Evolutionary conservation across 805 yeast genomes (phyloP).

Genomic region (Metschnikowia bowlesiae): DNA sequence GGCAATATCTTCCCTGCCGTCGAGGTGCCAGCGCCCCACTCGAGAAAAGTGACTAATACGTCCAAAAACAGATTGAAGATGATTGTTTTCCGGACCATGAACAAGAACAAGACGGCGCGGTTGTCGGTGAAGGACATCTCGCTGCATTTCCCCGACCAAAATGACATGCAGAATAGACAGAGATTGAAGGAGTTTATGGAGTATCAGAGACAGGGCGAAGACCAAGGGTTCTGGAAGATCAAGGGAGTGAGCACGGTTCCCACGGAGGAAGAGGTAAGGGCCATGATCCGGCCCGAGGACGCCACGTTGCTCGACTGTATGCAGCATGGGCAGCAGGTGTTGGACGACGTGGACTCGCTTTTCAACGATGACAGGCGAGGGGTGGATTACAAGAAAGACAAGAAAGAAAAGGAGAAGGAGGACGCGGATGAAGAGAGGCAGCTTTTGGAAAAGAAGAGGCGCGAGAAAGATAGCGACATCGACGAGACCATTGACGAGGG

Average conservation of each 20-base stretch:
- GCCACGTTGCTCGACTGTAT: slow-evolving; percentile 80
- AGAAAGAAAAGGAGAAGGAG: slow-evolving; percentile 31
- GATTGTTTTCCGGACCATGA: slow-evolving; percentile 86
- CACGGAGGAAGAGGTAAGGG: slow-evolving; percentile 65
- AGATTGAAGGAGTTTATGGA: slow-evolving; percentile 97
- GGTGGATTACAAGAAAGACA: slow-evolving; percentile 21
- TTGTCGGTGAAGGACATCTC: slow-evolving; percentile 84
- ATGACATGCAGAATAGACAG: slow-evolving; percentile 95
- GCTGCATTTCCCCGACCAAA: slow-evolving; percentile 92
- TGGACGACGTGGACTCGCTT: slow-evolving; percentile 73
- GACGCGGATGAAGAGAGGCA: slow-evolving; percentile 20
- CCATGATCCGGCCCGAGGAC: slow-evolving; percentile 92
- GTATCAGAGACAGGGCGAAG: slow-evolving; percentile 88
- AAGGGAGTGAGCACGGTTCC: slow-evolving; percentile 60
- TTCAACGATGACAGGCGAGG: slow-evolving; percentile 30
- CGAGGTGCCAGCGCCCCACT: slow-evolving; percentile 96
- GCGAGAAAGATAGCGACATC: slow-evolving; percentile 20
- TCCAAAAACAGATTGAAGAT: slow-evolving; percentile 86
- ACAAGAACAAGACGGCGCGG: slow-evolving; percentile 67
- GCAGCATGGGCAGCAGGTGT: slow-evolving; percentile 87
- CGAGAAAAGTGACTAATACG: slow-evolving; percentile 91
- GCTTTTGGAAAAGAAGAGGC: slow-evolving; percentile 27
- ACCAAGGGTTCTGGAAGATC: slow-evolving; percentile 92
- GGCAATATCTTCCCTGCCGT: slow-evolving; percentile 93
- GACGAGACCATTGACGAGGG: slow-evolving; percentile 75